Evolutionary conservation across 2,329 filamentous ascomycete genomes (phyloP), one percentile per base, ranked within the genome.

Genomic region (Fusarium ambrosium): DNA sequence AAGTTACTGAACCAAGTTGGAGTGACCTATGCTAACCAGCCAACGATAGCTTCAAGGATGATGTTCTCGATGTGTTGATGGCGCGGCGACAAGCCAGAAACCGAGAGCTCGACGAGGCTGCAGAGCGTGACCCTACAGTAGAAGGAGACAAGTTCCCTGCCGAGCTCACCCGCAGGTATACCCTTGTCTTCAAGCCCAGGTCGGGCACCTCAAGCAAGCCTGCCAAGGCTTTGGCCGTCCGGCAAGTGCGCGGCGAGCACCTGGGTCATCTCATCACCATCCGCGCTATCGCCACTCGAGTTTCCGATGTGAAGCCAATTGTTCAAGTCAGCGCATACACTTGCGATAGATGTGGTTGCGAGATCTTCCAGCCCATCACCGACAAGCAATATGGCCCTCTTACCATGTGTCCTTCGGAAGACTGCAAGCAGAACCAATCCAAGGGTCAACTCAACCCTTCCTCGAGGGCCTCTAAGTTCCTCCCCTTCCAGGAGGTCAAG

Each of bases 321-420:
- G 94, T 98, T n/a, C 94, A 96, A 81, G 97, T 99, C 80, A 98
- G 97, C 82, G 97, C 97, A 41, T 99, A 99, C 84, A 97, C 95
- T 63, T 99, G 97, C 85, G 97, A 99, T 83, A 92, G 95, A 71
- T 99, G 97, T 80, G 97, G 97, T 68, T 95, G 93, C 81, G 97
- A 99, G 84, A 96, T 99, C 80, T 99, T 98, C 89, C 97, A 99
- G 85, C 96, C 97, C 4, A 90, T 99, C 79, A 94, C 91, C 67
- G 93, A 95, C 66, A 98, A 95, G 84, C 94, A 97, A 77, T 99
- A 95, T 80, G 93, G 94, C 2, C 97, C 97, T 4, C 87, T 99
- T 72, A 90, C 92, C 1, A 91, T 95, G 81, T 99, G 97, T 82
- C 93, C 95, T 14, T 98, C 97, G 1, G 86, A 92, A n/a, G 95